Base-by-base conservation (phyloP, 495 filamentous ascomycete genomes). In the Penicillium robsamsonii region DNA sequence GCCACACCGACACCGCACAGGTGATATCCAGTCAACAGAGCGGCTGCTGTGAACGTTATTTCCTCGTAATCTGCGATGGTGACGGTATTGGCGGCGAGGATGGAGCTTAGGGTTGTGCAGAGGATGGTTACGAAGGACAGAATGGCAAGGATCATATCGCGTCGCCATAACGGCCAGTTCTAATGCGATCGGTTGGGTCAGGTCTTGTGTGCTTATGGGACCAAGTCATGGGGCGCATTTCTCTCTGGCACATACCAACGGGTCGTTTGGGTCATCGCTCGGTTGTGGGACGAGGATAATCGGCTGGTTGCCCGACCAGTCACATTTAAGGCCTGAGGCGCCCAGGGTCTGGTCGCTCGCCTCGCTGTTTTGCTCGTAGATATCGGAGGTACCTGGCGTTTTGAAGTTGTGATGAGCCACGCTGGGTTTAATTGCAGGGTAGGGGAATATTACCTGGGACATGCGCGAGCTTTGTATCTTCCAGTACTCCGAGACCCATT, bases 151-250 rank as follows among this genome's bases (percentile, higher is more conserved):
- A 94, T 92, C 42, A 87, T 59, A 59, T 97, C 92, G 62, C 91
- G 89, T 62, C 85, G 85, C 89, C 89, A 92, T 60, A 93, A 67
- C 40, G 92, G 86, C 92, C 92, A 96, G 68, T 97, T 97, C 86
- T 91, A 65, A 24, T 7, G 1, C 11, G 24, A 37, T 24, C 13
- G 9, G n/a, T 30, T 17, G 15, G 18, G 40, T 59, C 35, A 50
- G 58, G 71, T 54, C 43, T 9, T 17, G 8, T 10, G 27, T 12
- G 11, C 7, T 38, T 6, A 22, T 47, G 20, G 35, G 8, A 47
- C 33, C 22, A 35, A 13, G 15, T 46, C 3, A 10, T 17, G n/a
- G 24, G 18, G 22, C 22, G 9, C 17, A 8, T 13, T 45, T 20
- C 24, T 45, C 25, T 18, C 17, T 13, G 5, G 11, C 3, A 25